Base-by-base conservation (phyloP, 257 asterid genomes). In the Solanum pinnatisectum region DNA sequence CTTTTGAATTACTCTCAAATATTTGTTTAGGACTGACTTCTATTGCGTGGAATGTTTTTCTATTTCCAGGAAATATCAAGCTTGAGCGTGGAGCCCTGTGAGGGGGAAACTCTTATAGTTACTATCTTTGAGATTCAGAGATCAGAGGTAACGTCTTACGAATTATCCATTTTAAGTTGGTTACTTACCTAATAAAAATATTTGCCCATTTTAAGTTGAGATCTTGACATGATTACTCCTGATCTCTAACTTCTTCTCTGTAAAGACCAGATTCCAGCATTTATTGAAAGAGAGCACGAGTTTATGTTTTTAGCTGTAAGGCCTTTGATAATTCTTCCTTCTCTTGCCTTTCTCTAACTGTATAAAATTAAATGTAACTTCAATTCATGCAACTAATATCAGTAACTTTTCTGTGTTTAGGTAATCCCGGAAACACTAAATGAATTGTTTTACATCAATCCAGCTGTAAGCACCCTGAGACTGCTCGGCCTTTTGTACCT, bases 271-370 rank as follows among this genome's bases (percentile, higher is more conserved):
- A 93, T 97, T 90, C 95, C 99, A 56, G 88, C 99, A 65, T 97
- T 92, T 87, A 93, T 95, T n/a, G 98, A 97, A 88, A 92, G 99
- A 92, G 99, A 97, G 93, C 98, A 97, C 12, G 99, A 97, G 87
- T 97, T 96, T 91, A 96, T 98, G 11, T 96, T 97, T 92, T 89
- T 96, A 87, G 98, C 98, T 46, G 99, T 97, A 91, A 95, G 99
- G 89, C 90, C 73, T 88, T 40, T 15, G 30, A 5, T 46, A 25
- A 79, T 73, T 74, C 52, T 86, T 52, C 65, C 88, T 85, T 65
- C 46, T 52, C 37, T 36, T 81, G 35, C 86, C 83, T 30, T 44
- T n/a, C 87, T 37, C 82, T 20, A 22, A 25, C 27, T 63, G 39
- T 39, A 12, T 79, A 79, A 79, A 84, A 30, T 32, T 83, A 81